Percentiles rank a stretch among this genome's conserved stretches.
These are phyloP conservation scores for Apiotrichum laibachii DNA, from an alignment of 1,284 basidiomycete species.

Conservation along the genomic window DNA sequence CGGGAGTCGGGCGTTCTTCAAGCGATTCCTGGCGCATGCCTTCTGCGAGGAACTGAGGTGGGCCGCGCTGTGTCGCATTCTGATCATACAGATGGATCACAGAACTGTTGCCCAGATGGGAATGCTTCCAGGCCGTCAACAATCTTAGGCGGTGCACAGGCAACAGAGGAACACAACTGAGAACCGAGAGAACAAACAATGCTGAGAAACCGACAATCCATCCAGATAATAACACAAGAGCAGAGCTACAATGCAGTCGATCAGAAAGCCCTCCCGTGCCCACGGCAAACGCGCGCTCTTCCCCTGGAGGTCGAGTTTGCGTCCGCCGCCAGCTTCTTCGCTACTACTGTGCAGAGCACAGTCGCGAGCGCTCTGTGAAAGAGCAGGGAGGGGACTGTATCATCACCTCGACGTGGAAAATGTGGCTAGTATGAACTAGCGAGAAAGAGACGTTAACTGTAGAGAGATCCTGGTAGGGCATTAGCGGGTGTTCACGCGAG, in stretches of 20 bases:
- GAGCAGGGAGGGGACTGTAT: slow-evolving; percentile 48
- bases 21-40: no score
- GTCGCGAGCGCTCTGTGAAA: slow-evolving; percentile 46
- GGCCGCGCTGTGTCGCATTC: no score
- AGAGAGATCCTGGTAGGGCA: slow-evolving; percentile 45
- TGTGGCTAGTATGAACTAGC: slow-evolving; percentile 52
- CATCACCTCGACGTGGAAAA: slow-evolving; percentile 53
- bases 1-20: no score
- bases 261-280: slow-evolving; percentile 51
- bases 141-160: no score
- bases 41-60: no score
- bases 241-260: slow-evolving; percentile 31
- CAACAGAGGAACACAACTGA: neutral
- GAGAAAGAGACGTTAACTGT: slow-evolving; percentile 47
- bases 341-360: slow-evolving; percentile 21
- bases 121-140: no score
- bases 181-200: neutral
- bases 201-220: neutral
- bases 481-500: neutral
- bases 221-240: slow-evolving; percentile 2
- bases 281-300: slow-evolving; percentile 32
- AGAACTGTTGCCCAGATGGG: no score
- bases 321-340: slow-evolving; percentile 50
- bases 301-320: slow-evolving; percentile 26
- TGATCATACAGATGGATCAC: no score